phyloP scores from a whole-genome alignment of 352 stramenopile genomes.

The Blastocystis sp. region DNA sequence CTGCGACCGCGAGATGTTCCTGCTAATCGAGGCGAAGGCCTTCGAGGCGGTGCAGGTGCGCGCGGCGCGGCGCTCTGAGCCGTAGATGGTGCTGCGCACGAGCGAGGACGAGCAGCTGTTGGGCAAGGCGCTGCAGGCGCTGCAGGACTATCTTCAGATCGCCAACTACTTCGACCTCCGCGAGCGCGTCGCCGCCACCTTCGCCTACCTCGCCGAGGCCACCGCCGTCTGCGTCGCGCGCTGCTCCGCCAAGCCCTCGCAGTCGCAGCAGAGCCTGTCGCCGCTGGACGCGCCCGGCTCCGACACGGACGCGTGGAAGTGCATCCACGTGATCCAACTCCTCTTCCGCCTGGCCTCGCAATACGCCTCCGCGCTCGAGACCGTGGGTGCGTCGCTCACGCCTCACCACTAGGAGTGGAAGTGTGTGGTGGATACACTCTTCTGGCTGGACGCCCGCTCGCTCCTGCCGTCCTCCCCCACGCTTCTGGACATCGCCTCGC shows the following conservation, averaged over 20 bases:
- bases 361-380: slow-evolving; percentile 27
- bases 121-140: neutral
- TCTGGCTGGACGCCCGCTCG: slow-evolving; percentile 49
- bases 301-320: slow-evolving; percentile 37
- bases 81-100: slow-evolving; percentile 15
- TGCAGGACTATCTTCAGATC: slow-evolving; percentile 50
- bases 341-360: slow-evolving; percentile 17
- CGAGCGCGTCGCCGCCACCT: neutral
- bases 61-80: neutral
- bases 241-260: neutral
- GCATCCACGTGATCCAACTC: slow-evolving; percentile 13
- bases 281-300: neutral
- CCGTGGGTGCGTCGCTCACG: neutral
- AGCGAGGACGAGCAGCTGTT: slow-evolving; percentile 63
- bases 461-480: slow-evolving; percentile 40
- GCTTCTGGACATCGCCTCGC: slow-evolving; percentile 36
- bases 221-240: neutral
- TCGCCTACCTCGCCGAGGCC: slow-evolving; percentile 7
- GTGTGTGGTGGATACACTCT: slow-evolving; percentile 22
- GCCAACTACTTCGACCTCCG: slow-evolving; percentile 35
- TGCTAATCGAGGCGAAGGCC: slow-evolving; percentile 93
- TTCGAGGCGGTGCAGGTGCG: slow-evolving; percentile 88
- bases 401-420: slow-evolving; percentile 49
- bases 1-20: slow-evolving; percentile 86
- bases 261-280: slow-evolving; percentile 12